Evolutionary conservation across 106 monocot genomes (phyloP), one percentile per base, ranked within the genome.

Genomic region (Iris macrosiphon): DNA sequence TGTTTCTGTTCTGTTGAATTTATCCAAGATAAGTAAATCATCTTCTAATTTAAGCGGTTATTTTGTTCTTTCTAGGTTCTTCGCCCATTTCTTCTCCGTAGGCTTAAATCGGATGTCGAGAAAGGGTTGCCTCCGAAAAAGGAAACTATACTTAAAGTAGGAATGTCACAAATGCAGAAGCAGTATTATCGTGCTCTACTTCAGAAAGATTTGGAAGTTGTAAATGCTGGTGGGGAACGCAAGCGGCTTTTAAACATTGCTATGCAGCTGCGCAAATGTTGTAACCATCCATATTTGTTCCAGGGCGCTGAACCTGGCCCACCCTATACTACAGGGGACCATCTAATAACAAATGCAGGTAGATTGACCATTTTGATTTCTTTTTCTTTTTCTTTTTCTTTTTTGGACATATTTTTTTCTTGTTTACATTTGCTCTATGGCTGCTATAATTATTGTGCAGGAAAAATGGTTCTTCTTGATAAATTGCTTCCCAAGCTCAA

Each of bases 101-200:
- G 96, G 67, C 70, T 90, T 29, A 96, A 96, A 43, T 89, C 85
- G 71, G 89, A 96, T 67, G 96, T 96, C 42, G 96, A 96, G 45
- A 96, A 90, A 60, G 89, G 85, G 19, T 70, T 96, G 31, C 96
- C 96, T 40, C 89, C 89, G 0, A 94, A 94, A 58, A 90, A 86
- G 64, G 89, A 96, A 62, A 86, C 86, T 25, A 96, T 96, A 63
- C 89, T 90, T 42, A 96, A 96, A 75, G 89, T 89, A 64, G 89
- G 89, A 32, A 83, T 96, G 89, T 96, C 96, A 26, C 85, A 89
- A 64, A 76, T 85, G 77, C 93, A 94, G 57, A 96, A 96, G 66
- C 82, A 86, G 0, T 96, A 96, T 72, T 96, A 96, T 67, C 82
- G 82, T 64, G 85, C 89, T 63, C 65, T 96, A 28, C 85, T 86